Base-by-base conservation (phyloP, 1,284 basidiomycete species). In the Bjerkandera adusta region DNA sequence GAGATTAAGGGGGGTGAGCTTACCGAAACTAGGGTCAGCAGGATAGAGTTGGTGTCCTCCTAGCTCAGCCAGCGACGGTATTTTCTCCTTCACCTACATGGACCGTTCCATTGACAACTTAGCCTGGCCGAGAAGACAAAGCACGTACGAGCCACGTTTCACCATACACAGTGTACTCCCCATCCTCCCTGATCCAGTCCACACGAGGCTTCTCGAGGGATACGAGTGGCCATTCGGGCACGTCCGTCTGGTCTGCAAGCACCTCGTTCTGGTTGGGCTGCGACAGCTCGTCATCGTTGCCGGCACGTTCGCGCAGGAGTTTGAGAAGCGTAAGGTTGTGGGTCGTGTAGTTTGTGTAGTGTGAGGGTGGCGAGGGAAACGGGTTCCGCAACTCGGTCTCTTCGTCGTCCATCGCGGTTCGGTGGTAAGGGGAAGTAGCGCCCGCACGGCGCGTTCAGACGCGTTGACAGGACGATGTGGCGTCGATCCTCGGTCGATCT, bases 341-440 rank as follows among this genome's bases (percentile, higher is more conserved):
- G 1, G 74, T 57, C 0, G 87, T 80, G 58, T 88, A 88, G 48
- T 80, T 81, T 8, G 75, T 74, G 61, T 89, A 87, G 59, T 86
- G 83, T 12, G 86, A 88, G 0, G 87, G 87, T 1, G 87, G 87
- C 8, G 86, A 88, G 24, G 87, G 87, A 59, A 89, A 90, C 3
- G 88, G 88, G 63, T 88, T 89, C 55, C 83, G 77, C 37, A 90
- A 71, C 57, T 89, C 86, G 45, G 79, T 74, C 48, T 86, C 84
- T 55, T 87, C 76, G 49, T 86, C 83, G 52, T 83, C 79, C 77
- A 80, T 80, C 51, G 40, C 53, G 42, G 47, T 33, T 27, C 16
- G 15, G 24, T 12, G 16, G 8, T 3, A 43, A 43, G 27, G 24
- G 7, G 27, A 30, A 30, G 27, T n/a, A 8, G n/a, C n/a, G n/a